Conservation (phyloP, 345 rosid species). For the Litchi chinensis region DNA sequence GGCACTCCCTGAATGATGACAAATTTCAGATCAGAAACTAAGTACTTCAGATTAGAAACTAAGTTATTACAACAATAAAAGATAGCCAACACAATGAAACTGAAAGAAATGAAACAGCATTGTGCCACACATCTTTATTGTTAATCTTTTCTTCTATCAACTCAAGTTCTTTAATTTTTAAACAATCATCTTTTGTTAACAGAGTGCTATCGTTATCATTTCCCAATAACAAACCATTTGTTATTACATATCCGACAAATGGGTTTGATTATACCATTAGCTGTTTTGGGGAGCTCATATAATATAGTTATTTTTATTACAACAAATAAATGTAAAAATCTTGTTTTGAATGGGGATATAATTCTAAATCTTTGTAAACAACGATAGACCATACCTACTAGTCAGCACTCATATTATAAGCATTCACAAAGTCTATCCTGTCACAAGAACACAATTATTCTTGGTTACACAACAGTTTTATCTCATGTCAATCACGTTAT, state of each 20-base stretch:
- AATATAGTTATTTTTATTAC: background rate
- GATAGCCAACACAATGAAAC: background rate
- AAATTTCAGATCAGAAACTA: constrained; percentile 5
- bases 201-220: no score
- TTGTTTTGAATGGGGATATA: background rate
- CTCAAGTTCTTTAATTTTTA: background rate
- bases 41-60: constrained; percentile 7
- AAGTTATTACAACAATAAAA: constrained; percentile 1
- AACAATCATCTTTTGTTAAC: background rate
- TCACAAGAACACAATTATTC: background rate
- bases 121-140: background rate
- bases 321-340: background rate
- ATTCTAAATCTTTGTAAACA: background rate
- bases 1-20: constrained; percentile 57
- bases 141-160: background rate
- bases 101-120: background rate
- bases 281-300: constrained; percentile 1
- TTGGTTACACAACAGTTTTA: constrained; percentile 1
- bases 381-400: background rate
- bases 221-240: background rate
- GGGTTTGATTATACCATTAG: background rate
- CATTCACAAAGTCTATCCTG: background rate
- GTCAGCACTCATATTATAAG: background rate
- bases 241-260: constrained; percentile 1
- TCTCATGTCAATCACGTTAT: background rate